Evolutionary conservation across 2,329 filamentous ascomycete species (phyloP).

Genomic region (Penicillium sp.): DNA sequence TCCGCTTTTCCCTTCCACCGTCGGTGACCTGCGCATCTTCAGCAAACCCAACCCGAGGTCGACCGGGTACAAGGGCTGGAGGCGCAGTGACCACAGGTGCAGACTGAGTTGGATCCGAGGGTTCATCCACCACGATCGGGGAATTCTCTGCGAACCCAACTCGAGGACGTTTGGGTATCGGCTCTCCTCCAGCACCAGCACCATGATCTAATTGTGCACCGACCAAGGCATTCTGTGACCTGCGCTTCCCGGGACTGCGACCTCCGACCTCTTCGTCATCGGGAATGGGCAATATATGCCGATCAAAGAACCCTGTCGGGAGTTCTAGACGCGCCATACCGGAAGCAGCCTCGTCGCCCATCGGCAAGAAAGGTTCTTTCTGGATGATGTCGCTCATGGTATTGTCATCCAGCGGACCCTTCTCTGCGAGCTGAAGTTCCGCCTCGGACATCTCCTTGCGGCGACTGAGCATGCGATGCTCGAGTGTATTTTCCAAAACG

Average conservation of each 20-base stretch:
- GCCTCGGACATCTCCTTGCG: constrained; percentile 71
- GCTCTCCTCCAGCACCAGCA: neutral
- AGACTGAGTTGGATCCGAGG: neutral
- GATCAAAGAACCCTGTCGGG: constrained; percentile 41
- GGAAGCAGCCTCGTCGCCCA: constrained; percentile 32
- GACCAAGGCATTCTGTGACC: neutral
- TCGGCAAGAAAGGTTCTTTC: constrained; percentile 53
- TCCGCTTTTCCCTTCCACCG: neutral
- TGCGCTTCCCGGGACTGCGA: neutral
- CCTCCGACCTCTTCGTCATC: constrained; percentile 24
- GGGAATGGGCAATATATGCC: constrained; percentile 38
- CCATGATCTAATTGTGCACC: neutral
- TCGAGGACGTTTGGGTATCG: neutral
- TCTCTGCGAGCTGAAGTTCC: constrained; percentile 58
- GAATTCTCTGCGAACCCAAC: constrained; percentile 12
- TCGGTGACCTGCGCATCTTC: neutral
- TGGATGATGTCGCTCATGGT: constrained; percentile 62
- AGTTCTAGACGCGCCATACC: constrained; percentile 30
- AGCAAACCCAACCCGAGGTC: neutral
- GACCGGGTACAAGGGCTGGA: neutral
- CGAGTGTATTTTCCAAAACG: constrained; percentile 76
- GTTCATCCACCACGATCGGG: neutral
- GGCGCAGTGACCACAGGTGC: neutral
- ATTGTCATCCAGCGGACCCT: constrained; percentile 59
- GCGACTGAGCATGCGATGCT: constrained; percentile 78